Evolutionary conservation across 1,139 yeast species (phyloP).

Genomic region (Suhomyces kunorum): DNA sequence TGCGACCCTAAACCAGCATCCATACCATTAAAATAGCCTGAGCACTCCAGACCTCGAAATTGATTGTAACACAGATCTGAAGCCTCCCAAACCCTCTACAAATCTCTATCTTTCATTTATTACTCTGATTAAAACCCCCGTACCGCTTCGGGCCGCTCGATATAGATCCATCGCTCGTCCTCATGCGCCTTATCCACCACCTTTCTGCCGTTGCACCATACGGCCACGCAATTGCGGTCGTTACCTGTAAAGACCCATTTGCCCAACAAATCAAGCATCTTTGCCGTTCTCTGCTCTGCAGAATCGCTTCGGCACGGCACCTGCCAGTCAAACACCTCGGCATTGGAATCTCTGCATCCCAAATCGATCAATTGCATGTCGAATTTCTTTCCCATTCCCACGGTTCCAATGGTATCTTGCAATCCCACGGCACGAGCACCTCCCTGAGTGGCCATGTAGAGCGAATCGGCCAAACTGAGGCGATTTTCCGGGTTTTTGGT

Average conservation of each 20-base stretch:
- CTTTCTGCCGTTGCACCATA: slow-evolving; percentile 78
- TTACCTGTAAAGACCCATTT: slow-evolving; percentile 97
- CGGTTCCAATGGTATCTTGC: slow-evolving; percentile 62
- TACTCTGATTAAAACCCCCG: too few species aligned
- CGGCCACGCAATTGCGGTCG: slow-evolving; percentile 78
- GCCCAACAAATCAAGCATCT: slow-evolving; percentile 60
- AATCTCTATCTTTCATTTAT: too few species aligned
- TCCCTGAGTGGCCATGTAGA: slow-evolving; percentile 83
- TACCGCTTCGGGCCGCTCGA: slow-evolving; percentile 3
- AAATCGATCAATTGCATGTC: slow-evolving; percentile 82
- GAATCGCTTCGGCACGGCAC: slow-evolving; percentile 20
- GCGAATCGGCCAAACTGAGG: slow-evolving; percentile 66
- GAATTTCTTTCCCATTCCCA: slow-evolving; percentile 74
- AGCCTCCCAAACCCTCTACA: too few species aligned
- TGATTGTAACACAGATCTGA: too few species aligned
- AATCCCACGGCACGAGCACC: slow-evolving; percentile 81
- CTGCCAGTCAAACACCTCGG: slow-evolving; percentile 81
- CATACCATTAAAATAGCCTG: too few species aligned
- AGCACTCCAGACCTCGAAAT: too few species aligned
- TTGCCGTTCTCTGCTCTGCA: slow-evolving; percentile 17
- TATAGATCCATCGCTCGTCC: slow-evolving; percentile 17
- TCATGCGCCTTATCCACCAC: slow-evolving; percentile 45
- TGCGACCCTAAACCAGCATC: too few species aligned
- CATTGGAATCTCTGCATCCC: slow-evolving; percentile 48
- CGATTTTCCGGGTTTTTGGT: slow-evolving; percentile 42